These are phyloP conservation scores for Amanita phalloides DNA, from an alignment of 768 basidiomycete species.

Conservation along the genomic window DNA sequence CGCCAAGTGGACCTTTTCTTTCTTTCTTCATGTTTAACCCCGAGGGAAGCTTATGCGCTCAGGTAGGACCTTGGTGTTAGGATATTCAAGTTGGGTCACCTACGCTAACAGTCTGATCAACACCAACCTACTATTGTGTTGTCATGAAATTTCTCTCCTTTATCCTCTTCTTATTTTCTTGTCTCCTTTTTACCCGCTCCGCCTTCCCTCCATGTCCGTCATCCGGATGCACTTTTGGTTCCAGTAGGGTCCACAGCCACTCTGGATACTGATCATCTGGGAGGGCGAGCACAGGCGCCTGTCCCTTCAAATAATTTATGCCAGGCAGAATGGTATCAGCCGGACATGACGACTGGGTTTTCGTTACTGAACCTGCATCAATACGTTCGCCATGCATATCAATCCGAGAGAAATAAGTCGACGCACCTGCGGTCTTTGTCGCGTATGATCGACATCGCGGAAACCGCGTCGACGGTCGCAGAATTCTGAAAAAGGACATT, in stretches of 20 bases:
- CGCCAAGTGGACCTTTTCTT: too few relatives aligned
- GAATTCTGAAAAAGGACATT: slow-evolving; percentile 4
- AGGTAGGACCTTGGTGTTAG: too few relatives aligned
- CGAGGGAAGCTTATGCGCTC: too few relatives aligned
- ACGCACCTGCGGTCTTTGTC: slow-evolving; percentile 2
- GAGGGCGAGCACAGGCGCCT: slow-evolving; percentile 62
- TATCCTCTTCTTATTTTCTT: slow-evolving; percentile 56
- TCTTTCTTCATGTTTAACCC: too few relatives aligned
- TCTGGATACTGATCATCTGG: slow-evolving; percentile 80
- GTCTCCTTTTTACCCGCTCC: slow-evolving; percentile 45
- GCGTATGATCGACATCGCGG: neutral
- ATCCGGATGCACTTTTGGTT: slow-evolving; percentile 49
- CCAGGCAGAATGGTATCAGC: slow-evolving; percentile 73
- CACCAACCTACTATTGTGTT: slow-evolving; percentile 38
- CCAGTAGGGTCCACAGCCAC: slow-evolving; percentile 79
- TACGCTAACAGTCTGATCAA: too few relatives aligned
- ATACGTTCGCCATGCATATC: neutral
- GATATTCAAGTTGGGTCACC: too few relatives aligned
- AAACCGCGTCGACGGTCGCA: neutral
- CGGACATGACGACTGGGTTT: slow-evolving; percentile 49
- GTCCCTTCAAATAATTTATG: slow-evolving; percentile 73
- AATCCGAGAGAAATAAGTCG: neutral
- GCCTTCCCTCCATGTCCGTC: slow-evolving; percentile 68
- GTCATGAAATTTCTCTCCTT: slow-evolving; percentile 83
- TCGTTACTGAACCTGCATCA: slow-evolving; percentile 10